Evolutionary conservation across 2,329 filamentous ascomycete species (phyloP).

Genomic region (Leptodontidium sp.): DNA sequence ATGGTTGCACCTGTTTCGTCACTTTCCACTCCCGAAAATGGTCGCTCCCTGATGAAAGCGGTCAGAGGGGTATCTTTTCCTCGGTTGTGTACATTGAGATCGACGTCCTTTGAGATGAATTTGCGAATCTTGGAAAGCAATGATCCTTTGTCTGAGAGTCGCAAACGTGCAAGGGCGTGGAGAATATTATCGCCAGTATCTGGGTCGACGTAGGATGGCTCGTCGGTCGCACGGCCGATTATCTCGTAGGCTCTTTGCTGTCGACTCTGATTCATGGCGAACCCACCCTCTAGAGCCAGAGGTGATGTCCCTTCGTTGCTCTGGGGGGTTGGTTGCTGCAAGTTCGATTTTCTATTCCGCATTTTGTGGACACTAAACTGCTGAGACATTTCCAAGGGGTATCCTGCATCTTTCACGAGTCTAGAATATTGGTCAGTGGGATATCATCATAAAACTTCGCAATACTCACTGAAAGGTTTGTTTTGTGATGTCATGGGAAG

Average conservation of each 20-base stretch:
- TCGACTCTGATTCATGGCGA: conserved; percentile 10
- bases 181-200: conserved; percentile 27
- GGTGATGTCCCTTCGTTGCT: not conserved
- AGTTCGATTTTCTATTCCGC: not conserved
- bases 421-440: not conserved
- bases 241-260: conserved; percentile 17
- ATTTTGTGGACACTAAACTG: not conserved
- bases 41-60: conserved; percentile 17
- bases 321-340: not conserved
- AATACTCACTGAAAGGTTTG: conserved; percentile 10
- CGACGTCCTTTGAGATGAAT: conserved; percentile 22
- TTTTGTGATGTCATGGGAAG: not conserved
- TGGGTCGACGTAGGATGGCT: conserved; percentile 23
- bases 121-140: conserved; percentile 14
- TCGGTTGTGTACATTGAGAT: conserved; percentile 22
- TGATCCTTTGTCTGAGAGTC: conserved; percentile 14
- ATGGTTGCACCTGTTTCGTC: conserved; percentile 28
- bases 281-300: not conserved
- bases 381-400: not conserved
- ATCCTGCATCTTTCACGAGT: not conserved
- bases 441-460: not conserved
- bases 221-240: conserved; percentile 1
- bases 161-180: conserved; percentile 24
- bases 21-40: conserved; percentile 14
- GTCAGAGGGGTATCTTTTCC: conserved; percentile 13